A percentile compares a stretch with the other conserved stretches of the same genome.
Evolutionary conservation across 352 stramenopile species (phyloP).

Genomic region (Pythium sp.): DNA sequence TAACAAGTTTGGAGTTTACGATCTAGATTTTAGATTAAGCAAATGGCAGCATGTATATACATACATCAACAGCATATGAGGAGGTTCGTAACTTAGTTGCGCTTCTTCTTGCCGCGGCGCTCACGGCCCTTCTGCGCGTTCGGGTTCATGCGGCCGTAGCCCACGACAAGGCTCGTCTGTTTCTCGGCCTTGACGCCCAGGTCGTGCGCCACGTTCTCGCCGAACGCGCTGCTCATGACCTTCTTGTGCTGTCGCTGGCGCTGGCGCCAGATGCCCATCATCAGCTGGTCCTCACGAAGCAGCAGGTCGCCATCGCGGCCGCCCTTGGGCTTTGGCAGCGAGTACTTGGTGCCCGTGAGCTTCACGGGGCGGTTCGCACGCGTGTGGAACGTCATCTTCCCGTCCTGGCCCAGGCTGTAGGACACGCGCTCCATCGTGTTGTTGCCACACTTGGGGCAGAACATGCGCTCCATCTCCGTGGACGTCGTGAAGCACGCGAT

Average conservation of each 20-base stretch:
- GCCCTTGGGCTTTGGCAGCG: slow-evolving; percentile 94
- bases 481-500: slow-evolving; percentile 96
- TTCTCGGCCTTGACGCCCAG: slow-evolving; percentile 92
- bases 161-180: slow-evolving; percentile 88
- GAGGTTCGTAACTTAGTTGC: slow-evolving; percentile 42
- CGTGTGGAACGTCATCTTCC: slow-evolving; percentile 87
- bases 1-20: not conserved
- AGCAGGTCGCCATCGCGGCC: slow-evolving; percentile 94
- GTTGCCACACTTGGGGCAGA: slow-evolving; percentile 97
- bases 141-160: slow-evolving; percentile 95
- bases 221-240: slow-evolving; percentile 92
- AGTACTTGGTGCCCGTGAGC: slow-evolving; percentile 96
- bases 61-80: not conserved
- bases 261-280: slow-evolving; percentile 96
- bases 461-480: slow-evolving; percentile 91
- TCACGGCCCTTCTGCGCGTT: slow-evolving; percentile 96
- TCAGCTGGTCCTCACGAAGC: slow-evolving; percentile 96
- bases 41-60: not conserved
- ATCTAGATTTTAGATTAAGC: slow-evolving; percentile 6
- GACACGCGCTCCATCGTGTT: slow-evolving; percentile 94
- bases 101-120: slow-evolving; percentile 97
- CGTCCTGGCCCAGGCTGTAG: slow-evolving; percentile 92
- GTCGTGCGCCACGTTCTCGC: slow-evolving; percentile 92
- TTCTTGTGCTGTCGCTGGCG: slow-evolving; percentile 90
- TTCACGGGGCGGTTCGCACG: slow-evolving; percentile 83